Conservation (phyloP, 2,329 filamentous ascomycete genomes). For the Alternaria sp. region DNA sequence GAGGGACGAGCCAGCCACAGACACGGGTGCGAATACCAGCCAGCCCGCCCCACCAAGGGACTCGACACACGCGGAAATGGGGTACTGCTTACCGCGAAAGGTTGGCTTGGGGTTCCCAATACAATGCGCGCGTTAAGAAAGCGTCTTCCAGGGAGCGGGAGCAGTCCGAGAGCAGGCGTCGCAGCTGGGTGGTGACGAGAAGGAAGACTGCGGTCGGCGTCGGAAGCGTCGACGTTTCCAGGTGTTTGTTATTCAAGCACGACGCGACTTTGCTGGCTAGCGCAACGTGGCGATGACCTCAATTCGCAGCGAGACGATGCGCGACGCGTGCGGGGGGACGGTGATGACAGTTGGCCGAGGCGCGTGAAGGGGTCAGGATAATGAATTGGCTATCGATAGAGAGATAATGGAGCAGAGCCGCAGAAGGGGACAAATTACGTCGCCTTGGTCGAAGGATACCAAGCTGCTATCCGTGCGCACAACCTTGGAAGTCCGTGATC, state of each 20-base stretch:
- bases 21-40: slow-evolving; percentile 2
- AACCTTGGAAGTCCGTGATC: neutral
- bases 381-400: slow-evolving; percentile 26
- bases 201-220: slow-evolving; percentile 7
- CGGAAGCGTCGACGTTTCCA: slow-evolving; percentile 16
- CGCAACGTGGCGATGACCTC: slow-evolving; percentile 13
- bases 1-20: slow-evolving; percentile 11
- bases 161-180: slow-evolving; percentile 7
- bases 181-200: slow-evolving; percentile 9
- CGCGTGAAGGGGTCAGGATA: slow-evolving; percentile 9
- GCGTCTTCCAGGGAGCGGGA: slow-evolving; percentile 4
- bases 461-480: slow-evolving; percentile 19
- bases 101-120: slow-evolving; percentile 13
- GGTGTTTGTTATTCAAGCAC: slow-evolving; percentile 24
- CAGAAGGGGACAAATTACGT: slow-evolving; percentile 26
- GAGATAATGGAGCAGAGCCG: slow-evolving; percentile 25
- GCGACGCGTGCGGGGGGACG: slow-evolving; percentile 19
- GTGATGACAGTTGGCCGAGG: slow-evolving; percentile 10
- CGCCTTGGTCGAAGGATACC: slow-evolving; percentile 5
- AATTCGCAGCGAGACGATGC: neutral
- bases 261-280: slow-evolving; percentile 23
- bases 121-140: slow-evolving; percentile 5
- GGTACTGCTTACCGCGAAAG: slow-evolving; percentile 23
- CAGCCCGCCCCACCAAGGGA: slow-evolving; percentile 20
- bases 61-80: slow-evolving; percentile 18